phyloP scores from a whole-genome alignment of 2,329 filamentous ascomycete species.

The Drechslerella coelobrocha region DNA sequence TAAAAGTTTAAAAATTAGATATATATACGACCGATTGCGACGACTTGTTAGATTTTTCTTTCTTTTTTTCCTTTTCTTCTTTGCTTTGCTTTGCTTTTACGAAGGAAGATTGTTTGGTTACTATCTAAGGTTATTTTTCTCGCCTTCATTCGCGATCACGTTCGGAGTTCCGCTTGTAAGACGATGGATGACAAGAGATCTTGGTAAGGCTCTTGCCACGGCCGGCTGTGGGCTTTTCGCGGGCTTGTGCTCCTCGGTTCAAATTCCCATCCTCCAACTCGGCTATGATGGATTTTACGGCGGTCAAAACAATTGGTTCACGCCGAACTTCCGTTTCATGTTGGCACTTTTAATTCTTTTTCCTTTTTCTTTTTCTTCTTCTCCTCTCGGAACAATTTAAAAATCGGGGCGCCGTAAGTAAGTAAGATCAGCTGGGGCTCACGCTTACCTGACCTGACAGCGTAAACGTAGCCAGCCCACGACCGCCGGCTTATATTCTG shows the following conservation, averaged over 20 bases:
- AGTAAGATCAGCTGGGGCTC: too few relatives aligned
- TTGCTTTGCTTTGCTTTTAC: too few relatives aligned
- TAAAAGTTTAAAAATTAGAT: not conserved
- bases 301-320: not conserved
- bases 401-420: too few relatives aligned
- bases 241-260: constrained; percentile 47
- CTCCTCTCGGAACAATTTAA: not conserved
- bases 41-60: not conserved
- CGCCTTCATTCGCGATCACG: not conserved
- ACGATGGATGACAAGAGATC: not conserved
- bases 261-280: constrained; percentile 43
- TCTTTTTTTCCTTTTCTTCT: not conserved
- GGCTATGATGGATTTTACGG: constrained; percentile 12
- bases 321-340: not conserved
- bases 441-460: too few relatives aligned
- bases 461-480: too few relatives aligned
- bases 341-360: not conserved
- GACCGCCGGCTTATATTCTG: too few relatives aligned
- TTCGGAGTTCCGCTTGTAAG: not conserved
- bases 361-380: not conserved
- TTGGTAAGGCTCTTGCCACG: not conserved
- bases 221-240: not conserved
- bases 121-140: not conserved
- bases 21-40: not conserved
- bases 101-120: not conserved